These are phyloP conservation scores for Epichloe hybrida DNA, from an alignment of 2,329 filamentous ascomycete genomes.

Conservation along the genomic window DNA sequence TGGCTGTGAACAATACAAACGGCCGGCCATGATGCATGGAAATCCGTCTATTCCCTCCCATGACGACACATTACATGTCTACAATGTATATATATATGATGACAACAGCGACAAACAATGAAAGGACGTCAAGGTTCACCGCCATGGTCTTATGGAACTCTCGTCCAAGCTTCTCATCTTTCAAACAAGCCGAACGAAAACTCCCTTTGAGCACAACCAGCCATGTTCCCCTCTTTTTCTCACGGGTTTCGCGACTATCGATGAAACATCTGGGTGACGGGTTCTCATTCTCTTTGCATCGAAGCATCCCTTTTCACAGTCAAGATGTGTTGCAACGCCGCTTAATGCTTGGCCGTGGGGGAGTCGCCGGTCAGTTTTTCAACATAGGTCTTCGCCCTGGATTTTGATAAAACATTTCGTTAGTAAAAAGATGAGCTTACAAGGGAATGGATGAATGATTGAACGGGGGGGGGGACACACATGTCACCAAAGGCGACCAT, in stretches of 20 bases:
- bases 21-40: too few species aligned
- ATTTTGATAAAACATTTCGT: neutral
- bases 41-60: too few species aligned
- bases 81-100: too few species aligned
- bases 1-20: too few species aligned
- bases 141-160: neutral
- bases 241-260: neutral
- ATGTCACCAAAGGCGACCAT: slow-evolving; percentile 99
- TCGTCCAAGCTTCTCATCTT: neutral
- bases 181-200: neutral
- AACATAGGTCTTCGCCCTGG: slow-evolving; percentile 52
- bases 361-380: slow-evolving; percentile 51
- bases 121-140: neutral
- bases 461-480: slow-evolving; percentile 40
- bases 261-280: neutral
- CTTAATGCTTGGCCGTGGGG: slow-evolving; percentile 54
- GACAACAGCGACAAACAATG: neutral
- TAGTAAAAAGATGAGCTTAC: neutral
- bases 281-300: neutral
- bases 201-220: neutral
- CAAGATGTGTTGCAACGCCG: slow-evolving; percentile 12
- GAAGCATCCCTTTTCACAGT: neutral
- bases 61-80: too few species aligned
- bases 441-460: neutral
- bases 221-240: neutral